Evolutionary conservation across 352 stramenopile genomes (phyloP).

Genomic region (Pythium scleroteichum): DNA sequence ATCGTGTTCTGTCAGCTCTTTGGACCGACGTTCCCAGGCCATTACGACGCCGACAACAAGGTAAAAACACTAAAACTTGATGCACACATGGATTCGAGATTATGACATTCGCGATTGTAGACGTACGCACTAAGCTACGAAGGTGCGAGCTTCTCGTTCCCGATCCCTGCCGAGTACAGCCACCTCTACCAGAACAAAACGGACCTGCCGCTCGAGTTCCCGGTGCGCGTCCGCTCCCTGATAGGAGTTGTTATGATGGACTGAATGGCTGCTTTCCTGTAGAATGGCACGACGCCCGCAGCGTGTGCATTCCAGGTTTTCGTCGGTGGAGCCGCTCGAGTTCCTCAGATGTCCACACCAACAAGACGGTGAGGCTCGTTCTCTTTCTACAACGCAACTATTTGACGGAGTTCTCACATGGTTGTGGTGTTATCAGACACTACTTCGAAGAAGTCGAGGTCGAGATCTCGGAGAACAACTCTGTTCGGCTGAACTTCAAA

Average conservation of each 20-base stretch:
- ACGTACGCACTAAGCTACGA: slow-evolving; percentile 77
- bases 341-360: slow-evolving; percentile 38
- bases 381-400: background rate
- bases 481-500: slow-evolving; percentile 47
- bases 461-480: slow-evolving; percentile 43
- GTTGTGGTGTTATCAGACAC: slow-evolving; percentile 35
- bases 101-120: slow-evolving; percentile 29
- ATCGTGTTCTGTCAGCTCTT: slow-evolving; percentile 51
- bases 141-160: slow-evolving; percentile 72
- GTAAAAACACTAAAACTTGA: slow-evolving; percentile 25
- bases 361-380: slow-evolving; percentile 44
- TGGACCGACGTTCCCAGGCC: slow-evolving; percentile 79
- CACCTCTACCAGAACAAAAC: slow-evolving; percentile 77
- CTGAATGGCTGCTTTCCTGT: background rate
- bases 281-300: slow-evolving; percentile 79
- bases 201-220: slow-evolving; percentile 80
- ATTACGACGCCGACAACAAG: slow-evolving; percentile 65
- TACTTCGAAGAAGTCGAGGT: slow-evolving; percentile 78
- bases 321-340: slow-evolving; percentile 45
- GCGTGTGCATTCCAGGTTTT: slow-evolving; percentile 75
- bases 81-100: background rate
- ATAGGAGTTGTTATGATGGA: background rate
- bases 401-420: background rate
- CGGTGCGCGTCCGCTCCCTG: slow-evolving; percentile 34
- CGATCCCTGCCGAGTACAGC: slow-evolving; percentile 71